phyloP scores from a whole-genome alignment of 139 green algal species.

The Micractinium conductrix region DNA sequence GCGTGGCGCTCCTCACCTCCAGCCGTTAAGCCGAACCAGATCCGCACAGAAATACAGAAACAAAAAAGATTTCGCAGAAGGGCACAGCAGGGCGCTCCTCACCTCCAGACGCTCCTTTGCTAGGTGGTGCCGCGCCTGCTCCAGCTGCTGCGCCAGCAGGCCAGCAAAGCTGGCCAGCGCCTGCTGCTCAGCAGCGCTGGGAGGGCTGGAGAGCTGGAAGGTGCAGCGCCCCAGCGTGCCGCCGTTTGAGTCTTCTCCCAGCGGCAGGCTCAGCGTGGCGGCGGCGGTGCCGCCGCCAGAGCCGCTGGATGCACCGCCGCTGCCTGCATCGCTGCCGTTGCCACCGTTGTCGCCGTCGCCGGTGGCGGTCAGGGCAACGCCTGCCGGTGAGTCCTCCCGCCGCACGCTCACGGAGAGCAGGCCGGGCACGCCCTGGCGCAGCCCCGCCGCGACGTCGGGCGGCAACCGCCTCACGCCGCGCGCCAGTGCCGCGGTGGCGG shows the following conservation, averaged over 20 bases:
- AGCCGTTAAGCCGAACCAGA: too few relatives aligned
- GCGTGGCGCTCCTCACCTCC: too few relatives aligned
- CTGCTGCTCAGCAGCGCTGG: neutral
- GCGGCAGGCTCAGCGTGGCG: neutral
- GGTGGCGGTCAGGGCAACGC: neutral
- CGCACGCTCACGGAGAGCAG: neutral
- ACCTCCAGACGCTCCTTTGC: conserved; percentile 21
- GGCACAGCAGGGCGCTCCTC: neutral
- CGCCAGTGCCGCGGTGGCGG: neutral
- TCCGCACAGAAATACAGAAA: too few relatives aligned
- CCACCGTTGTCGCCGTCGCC: neutral
- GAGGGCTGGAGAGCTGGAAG: neutral
- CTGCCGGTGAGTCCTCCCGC: neutral
- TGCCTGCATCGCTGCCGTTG: neutral
- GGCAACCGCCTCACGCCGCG: neutral
- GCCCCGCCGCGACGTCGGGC: neutral
- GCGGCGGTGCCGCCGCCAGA: neutral
- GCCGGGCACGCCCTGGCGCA: neutral
- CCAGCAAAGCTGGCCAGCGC: neutral
- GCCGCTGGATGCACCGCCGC: too few relatives aligned
- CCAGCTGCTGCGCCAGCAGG: neutral
- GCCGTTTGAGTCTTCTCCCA: neutral
- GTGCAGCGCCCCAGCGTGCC: neutral
- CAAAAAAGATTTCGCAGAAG: neutral
- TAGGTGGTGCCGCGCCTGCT: conserved; percentile 2